These are phyloP conservation scores for Mortierella sp. DNA, from an alignment of 371 early-diverging fungal species.

Conservation along the genomic window DNA sequence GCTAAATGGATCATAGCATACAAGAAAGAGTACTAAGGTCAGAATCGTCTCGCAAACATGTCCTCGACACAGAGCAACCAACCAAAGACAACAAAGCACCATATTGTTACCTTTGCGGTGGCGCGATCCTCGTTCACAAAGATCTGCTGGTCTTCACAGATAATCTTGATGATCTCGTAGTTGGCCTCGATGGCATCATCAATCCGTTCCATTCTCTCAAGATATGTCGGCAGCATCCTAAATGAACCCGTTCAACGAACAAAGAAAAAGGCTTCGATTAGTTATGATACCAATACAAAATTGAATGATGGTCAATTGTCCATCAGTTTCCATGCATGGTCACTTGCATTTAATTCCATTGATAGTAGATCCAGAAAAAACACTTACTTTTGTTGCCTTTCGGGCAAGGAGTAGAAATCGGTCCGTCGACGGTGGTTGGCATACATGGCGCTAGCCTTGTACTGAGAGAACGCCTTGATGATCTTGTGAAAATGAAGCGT, in stretches of 20 bases:
- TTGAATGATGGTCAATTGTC: neutral
- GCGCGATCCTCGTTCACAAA: slow-evolving; percentile 58
- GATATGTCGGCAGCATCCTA: slow-evolving; percentile 59
- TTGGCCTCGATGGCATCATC: slow-evolving; percentile 63
- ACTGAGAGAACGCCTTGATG: slow-evolving; percentile 78
- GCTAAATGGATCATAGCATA: slow-evolving; percentile 13
- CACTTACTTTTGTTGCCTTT: slow-evolving; percentile 70
- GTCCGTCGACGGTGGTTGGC: slow-evolving; percentile 80
- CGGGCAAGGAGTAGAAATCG: slow-evolving; percentile 74
- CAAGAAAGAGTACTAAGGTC: neutral
- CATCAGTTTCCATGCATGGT: neutral
- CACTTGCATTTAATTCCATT: neutral
- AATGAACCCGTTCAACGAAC: neutral
- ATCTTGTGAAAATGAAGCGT: slow-evolving; percentile 72
- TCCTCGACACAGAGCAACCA: neutral
- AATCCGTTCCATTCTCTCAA: slow-evolving; percentile 55
- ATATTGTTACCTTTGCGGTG: slow-evolving; percentile 23
- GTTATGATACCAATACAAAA: neutral
- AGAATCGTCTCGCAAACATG: neutral
- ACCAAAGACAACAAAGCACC: neutral
- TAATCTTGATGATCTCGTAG: slow-evolving; percentile 60
- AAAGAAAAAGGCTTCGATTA: neutral
- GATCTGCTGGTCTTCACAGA: slow-evolving; percentile 60
- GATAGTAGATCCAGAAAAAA: neutral
- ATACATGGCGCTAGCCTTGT: slow-evolving; percentile 76